These are phyloP conservation scores for Litchi chinensis DNA, from an alignment of 345 rosid species.

Conservation along the genomic window DNA sequence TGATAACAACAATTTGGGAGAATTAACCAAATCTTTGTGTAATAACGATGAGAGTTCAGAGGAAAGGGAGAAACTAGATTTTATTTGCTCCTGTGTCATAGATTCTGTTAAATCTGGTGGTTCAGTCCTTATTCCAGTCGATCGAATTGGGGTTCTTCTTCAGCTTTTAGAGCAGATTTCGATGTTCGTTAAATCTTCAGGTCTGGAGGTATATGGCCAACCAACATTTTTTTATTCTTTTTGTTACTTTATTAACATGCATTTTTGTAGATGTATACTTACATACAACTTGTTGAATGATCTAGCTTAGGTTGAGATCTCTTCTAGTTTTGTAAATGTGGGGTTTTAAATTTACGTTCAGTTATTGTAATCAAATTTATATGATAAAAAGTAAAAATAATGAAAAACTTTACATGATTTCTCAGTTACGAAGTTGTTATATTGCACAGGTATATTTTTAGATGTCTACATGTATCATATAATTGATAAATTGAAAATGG, in stretches of 20 bases:
- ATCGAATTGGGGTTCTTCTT: conserved; percentile 55
- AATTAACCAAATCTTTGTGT: conserved; percentile 40
- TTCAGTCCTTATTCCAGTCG: conserved; percentile 68
- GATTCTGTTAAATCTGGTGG: conserved; percentile 76
- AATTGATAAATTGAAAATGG: not conserved
- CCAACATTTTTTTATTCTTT: conserved; percentile 3
- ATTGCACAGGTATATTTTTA: not conserved
- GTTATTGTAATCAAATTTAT: too few relatives aligned
- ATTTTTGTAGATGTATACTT: not conserved
- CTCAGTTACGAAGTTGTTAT: not conserved
- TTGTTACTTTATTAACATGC: not conserved
- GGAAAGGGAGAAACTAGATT: conserved; percentile 72
- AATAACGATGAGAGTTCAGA: conserved; percentile 47
- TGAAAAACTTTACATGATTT: not conserved
- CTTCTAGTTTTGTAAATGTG: not conserved
- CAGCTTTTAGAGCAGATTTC: conserved; percentile 71
- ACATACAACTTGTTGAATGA: not conserved
- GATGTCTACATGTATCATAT: not conserved
- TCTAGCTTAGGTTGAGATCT: not conserved
- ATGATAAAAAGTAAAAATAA: not conserved
- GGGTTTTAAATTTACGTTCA: not conserved
- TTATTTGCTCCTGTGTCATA: conserved; percentile 59
- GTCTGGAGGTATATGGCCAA: conserved; percentile 39
- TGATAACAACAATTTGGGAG: conserved; percentile 33
- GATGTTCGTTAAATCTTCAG: conserved; percentile 50